A percentile compares a stretch with the other conserved stretches of the same genome.
Conservation (phyloP, 208 protist genomes). For the Crithidia brevicula region DNA sequence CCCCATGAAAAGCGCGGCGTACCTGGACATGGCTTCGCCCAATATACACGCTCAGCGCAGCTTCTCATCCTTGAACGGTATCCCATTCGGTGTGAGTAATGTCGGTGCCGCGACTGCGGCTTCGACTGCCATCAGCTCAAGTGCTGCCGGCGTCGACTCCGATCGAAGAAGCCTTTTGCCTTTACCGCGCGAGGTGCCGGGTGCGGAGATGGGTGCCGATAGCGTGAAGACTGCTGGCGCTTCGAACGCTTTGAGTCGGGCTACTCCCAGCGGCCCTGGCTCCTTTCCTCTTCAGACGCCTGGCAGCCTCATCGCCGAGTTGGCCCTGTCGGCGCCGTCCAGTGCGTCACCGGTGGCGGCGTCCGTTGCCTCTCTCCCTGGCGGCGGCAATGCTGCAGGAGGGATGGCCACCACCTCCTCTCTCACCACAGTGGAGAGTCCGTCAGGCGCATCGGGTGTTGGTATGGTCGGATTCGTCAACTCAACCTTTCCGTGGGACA, state of each 20-base stretch:
- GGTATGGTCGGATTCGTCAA: background rate
- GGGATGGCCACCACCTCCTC: background rate
- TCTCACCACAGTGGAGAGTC: background rate
- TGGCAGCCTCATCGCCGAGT: background rate
- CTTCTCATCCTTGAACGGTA: slow-evolving; percentile 10
- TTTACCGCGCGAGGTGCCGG: too few relatives aligned
- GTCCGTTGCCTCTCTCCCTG: background rate
- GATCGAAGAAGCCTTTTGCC: background rate
- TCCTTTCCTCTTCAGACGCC: background rate
- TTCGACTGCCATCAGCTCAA: background rate
- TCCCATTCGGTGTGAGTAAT: background rate
- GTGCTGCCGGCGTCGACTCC: background rate
- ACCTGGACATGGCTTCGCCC: slow-evolving; percentile 45
- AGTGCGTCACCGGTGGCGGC: background rate
- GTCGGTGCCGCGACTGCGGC: background rate
- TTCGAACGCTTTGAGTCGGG: too few relatives aligned
- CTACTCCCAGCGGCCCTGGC: too few relatives aligned
- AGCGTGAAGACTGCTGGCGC: too few relatives aligned
- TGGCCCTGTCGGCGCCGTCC: background rate
- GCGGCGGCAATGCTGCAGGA: background rate
- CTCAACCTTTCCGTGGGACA: slow-evolving; percentile 38
- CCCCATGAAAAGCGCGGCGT: slow-evolving; percentile 43
- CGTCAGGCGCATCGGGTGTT: background rate
- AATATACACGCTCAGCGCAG: slow-evolving; percentile 20
- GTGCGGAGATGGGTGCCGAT: too few relatives aligned